Evolutionary conservation across 257 asterid species (phyloP).

Genomic region (Coffea canephora): DNA sequence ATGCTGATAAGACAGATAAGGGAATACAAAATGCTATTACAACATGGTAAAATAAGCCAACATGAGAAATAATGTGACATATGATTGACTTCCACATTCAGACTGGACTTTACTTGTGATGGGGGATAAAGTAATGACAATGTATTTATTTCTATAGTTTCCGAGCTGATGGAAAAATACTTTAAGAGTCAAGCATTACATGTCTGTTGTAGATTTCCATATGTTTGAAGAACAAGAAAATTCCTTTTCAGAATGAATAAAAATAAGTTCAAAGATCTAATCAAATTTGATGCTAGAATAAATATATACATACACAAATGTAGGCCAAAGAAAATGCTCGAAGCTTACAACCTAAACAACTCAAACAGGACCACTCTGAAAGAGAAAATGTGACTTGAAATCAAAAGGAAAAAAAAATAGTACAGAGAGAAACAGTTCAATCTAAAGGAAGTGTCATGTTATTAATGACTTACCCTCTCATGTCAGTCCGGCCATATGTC

Average conservation of each 20-base stretch:
- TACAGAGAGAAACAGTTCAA: slow-evolving; percentile 16
- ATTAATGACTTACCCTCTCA: slow-evolving; percentile 60
- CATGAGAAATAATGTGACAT: background rate
- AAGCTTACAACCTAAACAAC: background rate
- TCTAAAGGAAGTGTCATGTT: slow-evolving; percentile 3
- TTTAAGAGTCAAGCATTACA: background rate
- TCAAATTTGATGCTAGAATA: background rate
- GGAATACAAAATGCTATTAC: background rate
- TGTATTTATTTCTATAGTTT: background rate
- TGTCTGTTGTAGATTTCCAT: background rate
- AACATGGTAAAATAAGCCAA: background rate
- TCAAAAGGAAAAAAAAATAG: background rate
- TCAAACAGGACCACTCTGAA: background rate
- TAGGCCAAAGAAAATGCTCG: background rate
- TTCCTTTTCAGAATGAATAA: background rate
- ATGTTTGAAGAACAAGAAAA: background rate
- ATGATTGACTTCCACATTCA: background rate
- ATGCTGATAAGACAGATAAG: background rate
- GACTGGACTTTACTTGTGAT: background rate
- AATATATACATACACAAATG: background rate
- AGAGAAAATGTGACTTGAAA: background rate
- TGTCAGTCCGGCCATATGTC: slow-evolving; percentile 85
- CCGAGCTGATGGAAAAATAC: background rate
- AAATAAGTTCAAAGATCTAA: too few species aligned
- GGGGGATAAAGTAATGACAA: background rate